Conservation (phyloP, 129 eudicot species). For the Flaveria ramosissima region DNA sequence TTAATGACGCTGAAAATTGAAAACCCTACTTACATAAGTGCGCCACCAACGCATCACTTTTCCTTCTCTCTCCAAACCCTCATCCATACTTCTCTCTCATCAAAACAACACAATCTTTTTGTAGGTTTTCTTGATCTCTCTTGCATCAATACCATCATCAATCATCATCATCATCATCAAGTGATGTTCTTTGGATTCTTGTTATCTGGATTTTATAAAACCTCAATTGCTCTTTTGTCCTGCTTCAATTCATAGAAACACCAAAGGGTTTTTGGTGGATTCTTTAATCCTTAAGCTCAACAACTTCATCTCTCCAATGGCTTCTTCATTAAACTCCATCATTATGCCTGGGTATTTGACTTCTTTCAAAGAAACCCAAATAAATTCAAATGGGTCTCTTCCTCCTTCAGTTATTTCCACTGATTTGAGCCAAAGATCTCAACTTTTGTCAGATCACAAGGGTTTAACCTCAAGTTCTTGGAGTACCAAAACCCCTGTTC, state of each 20-base stretch:
- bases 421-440: slow-evolving; percentile 41
- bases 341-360: slow-evolving; percentile 34
- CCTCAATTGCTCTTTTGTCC: slow-evolving; percentile 22
- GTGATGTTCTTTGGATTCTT: slow-evolving; percentile 26
- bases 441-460: slow-evolving; percentile 48
- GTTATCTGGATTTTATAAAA: slow-evolving; percentile 22
- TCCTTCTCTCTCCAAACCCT: slow-evolving; percentile 3
- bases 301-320: slow-evolving; percentile 41
- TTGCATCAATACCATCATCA: neutral
- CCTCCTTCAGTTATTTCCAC: slow-evolving; percentile 32
- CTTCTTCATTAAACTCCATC: slow-evolving; percentile 56
- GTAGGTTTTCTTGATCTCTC: slow-evolving; percentile 25
- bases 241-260: slow-evolving; percentile 27
- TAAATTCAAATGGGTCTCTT: slow-evolving; percentile 41
- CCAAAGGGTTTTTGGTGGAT: neutral
- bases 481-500: slow-evolving; percentile 50
- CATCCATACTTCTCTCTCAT: slow-evolving; percentile 42
- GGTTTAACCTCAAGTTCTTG: slow-evolving; percentile 31
- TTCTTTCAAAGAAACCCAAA: slow-evolving; percentile 42
- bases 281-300: slow-evolving; percentile 24
- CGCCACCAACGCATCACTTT: slow-evolving; percentile 32
- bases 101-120: slow-evolving; percentile 18
- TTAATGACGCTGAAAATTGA: neutral
- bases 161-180: slow-evolving; percentile 11
- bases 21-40: neutral